Base-by-base conservation (phyloP, 768 basidiomycete species). In the Lactarius psammicola region DNA sequence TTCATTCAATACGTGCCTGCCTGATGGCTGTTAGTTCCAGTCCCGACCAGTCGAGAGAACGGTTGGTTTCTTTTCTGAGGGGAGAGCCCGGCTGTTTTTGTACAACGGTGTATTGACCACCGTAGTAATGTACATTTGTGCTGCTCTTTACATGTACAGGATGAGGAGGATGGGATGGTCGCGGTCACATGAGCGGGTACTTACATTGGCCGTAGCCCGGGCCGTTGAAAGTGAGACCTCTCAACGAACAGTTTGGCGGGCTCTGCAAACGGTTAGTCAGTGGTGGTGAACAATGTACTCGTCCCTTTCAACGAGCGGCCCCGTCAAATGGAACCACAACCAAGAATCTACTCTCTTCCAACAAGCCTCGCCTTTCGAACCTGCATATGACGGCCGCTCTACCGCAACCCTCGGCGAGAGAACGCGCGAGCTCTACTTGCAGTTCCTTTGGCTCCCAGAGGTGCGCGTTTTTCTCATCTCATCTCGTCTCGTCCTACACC, bases 371-470 rank as follows among this genome's bases (percentile, higher is more conserved):
- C 68, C 65, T 8, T 69, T 69, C 54, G 67, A 66, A 1, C 65
- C 60, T 17, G 38, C n/a, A 9, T 67, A 66, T 11, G 67, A 68
- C n/a, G 56, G 64, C 26, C 67, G 64, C 28, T 55, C 62, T 18
- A 62, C 54, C 8, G 20, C 17, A 28, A 68, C 61, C 26, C 61
- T 67, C 53, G 13, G 4, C 30, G 68, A 69, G 53, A 62, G 54
- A 57, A 49, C 55, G 30, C 68, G 68, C 53, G 65, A 67, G 18
- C 56, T 69, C 11, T 69, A 69, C 44, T 34, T 67, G 51, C 68
- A 67, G 46, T 63, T 59, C 56, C 61, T 69, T 11, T 69, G 68
- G 68, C 68, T 69, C 26, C 68, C 66, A 51, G 66, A 69, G 68
- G 68, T 69, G 42, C 55, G 62, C 56, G 6, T 2, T 15, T 23